phyloP scores from a whole-genome alignment of 441 rosid genomes.

The Lepidium campestre region DNA sequence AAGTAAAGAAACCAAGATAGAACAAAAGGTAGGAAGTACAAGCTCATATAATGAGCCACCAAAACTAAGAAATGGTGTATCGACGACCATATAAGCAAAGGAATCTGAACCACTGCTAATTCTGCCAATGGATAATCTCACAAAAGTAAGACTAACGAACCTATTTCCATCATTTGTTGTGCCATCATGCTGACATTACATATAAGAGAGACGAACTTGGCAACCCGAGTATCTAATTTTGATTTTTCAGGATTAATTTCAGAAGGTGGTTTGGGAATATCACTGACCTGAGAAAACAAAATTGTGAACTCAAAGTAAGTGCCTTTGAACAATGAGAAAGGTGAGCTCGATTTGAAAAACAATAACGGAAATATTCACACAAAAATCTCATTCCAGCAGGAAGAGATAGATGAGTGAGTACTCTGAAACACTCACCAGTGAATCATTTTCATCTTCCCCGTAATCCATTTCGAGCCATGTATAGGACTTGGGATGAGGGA shows the following conservation, averaged over 20 bases:
- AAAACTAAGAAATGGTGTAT: background rate
- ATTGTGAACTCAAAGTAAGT: background rate
- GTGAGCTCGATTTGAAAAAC: background rate
- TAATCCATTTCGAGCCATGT: slow-evolving; percentile 88
- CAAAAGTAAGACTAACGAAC: slow-evolving; percentile 32
- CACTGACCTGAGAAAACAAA: slow-evolving; percentile 33
- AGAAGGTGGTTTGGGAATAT: slow-evolving; percentile 28
- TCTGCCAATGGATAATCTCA: background rate
- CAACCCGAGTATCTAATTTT: slow-evolving; percentile 61
- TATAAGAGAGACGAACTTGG: slow-evolving; percentile 74
- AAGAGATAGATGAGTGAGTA: background rate
- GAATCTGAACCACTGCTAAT: background rate
- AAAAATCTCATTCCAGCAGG: background rate
- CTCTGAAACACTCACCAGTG: slow-evolving; percentile 29
- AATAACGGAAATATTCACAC: background rate
- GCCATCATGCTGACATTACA: slow-evolving; percentile 91
- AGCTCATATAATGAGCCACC: background rate
- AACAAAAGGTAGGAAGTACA: background rate
- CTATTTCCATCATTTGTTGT: slow-evolving; percentile 93
- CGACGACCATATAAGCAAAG: background rate
- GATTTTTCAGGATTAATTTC: slow-evolving; percentile 56
- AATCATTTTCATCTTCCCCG: slow-evolving; percentile 41
- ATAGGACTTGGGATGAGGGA: slow-evolving; percentile 52
- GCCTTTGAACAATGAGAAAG: background rate
- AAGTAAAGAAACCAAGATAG: background rate